Evolutionary conservation across 73 alveolate species (phyloP).

Genomic region (Symbiodinium natans): DNA sequence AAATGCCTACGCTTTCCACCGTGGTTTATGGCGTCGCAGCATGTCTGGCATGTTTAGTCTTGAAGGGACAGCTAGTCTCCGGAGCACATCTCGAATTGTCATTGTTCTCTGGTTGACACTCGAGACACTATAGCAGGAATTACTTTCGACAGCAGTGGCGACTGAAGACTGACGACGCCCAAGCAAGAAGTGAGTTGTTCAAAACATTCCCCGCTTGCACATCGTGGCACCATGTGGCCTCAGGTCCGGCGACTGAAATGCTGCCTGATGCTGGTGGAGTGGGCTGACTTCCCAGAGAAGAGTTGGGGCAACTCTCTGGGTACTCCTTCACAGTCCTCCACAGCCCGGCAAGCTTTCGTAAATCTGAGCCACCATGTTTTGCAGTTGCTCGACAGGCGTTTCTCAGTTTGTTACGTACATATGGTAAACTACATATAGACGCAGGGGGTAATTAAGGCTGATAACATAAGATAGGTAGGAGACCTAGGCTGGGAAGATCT

Average conservation of each 20-base stretch:
- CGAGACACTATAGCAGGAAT: conserved; percentile 23
- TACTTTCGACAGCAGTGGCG: conserved; percentile 90
- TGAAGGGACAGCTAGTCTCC: background rate
- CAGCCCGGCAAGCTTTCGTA: no score
- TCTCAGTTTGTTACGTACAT: no score
- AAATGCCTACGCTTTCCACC: conserved; percentile 63
- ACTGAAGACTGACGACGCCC: conserved; percentile 32
- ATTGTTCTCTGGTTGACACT: background rate
- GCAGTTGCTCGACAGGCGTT: no score
- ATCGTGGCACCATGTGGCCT: background rate
- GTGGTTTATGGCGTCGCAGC: conserved; percentile 89
- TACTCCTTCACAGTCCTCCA: no score
- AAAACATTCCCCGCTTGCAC: background rate
- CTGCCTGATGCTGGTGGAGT: conserved; percentile 66
- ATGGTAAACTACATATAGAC: no score
- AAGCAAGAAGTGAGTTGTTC: background rate
- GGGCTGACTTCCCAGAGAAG: background rate
- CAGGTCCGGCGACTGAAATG: conserved; percentile 66
- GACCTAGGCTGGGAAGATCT: no score
- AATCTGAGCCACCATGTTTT: no score
- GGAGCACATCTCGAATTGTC: background rate
- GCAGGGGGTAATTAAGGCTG: no score
- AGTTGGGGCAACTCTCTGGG: no score
- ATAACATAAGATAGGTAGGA: no score
- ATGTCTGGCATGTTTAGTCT: background rate